Evolutionary conservation across 2,329 filamentous ascomycete genomes (phyloP).

Genomic region (Colletotrichum lupini): DNA sequence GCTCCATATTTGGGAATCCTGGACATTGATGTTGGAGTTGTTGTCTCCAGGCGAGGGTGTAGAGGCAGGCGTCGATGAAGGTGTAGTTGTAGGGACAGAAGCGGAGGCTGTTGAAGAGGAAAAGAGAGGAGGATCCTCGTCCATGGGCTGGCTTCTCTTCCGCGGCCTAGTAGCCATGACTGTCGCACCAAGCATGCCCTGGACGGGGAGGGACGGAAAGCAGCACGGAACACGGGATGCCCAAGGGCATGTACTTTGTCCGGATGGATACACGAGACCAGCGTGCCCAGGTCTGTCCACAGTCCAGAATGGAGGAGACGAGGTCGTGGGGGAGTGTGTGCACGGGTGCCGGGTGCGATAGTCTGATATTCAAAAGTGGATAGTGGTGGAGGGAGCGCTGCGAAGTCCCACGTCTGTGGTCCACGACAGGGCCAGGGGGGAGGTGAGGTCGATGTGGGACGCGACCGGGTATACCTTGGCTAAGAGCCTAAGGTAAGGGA

Average conservation of each 20-base stretch:
- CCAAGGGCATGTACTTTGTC: background rate
- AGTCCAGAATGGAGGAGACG: background rate
- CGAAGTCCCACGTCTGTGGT: background rate
- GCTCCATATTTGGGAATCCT: background rate
- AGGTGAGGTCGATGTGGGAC: background rate
- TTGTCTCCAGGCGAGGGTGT: background rate
- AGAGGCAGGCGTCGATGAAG: background rate
- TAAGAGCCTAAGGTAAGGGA: background rate
- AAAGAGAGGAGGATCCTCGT: slow-evolving; percentile 2
- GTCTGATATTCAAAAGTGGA: slow-evolving; percentile 1
- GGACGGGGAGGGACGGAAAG: background rate
- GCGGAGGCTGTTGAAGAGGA: background rate
- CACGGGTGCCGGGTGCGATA: background rate
- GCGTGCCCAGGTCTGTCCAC: background rate
- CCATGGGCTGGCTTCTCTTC: slow-evolving; percentile 15
- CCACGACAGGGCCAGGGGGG: background rate
- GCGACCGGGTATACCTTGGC: background rate
- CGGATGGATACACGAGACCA: slow-evolving; percentile 2
- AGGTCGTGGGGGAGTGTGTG: background rate
- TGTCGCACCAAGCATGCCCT: background rate
- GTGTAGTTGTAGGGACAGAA: slow-evolving; percentile 3
- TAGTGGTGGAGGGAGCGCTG: background rate
- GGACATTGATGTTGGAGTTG: background rate
- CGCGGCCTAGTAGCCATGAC: background rate
- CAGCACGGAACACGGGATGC: slow-evolving; percentile 6